phyloP scores from a whole-genome alignment of 2,329 filamentous ascomycete genomes.

The Tricladium varicosporioides region DNA sequence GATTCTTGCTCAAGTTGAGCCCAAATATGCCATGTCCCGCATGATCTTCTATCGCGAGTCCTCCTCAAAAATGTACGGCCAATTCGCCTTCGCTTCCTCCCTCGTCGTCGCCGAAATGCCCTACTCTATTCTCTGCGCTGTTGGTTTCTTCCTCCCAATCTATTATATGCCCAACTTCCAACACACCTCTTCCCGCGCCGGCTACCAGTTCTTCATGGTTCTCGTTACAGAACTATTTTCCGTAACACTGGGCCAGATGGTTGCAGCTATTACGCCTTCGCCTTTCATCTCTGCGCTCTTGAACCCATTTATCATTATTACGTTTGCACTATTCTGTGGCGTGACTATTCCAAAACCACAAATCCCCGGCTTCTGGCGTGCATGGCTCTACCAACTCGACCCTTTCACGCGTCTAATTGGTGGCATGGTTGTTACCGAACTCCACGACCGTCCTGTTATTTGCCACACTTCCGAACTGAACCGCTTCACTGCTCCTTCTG shows the following conservation, averaged over 20 bases:
- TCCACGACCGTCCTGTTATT: constrained; percentile 61
- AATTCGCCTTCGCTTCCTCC: constrained; percentile 72
- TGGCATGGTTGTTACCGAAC: constrained; percentile 75
- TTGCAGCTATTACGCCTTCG: constrained; percentile 74
- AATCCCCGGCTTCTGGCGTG: constrained; percentile 76
- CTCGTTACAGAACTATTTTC: constrained; percentile 82
- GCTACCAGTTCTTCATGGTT: constrained; percentile 84
- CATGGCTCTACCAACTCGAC: constrained; percentile 79
- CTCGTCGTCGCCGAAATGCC: constrained; percentile 84
- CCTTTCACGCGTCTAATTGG: constrained; percentile 80
- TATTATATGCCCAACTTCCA: constrained; percentile 84
- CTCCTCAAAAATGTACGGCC: constrained; percentile 81
- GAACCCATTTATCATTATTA: constrained; percentile 80
- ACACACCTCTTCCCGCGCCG: constrained; percentile 60
- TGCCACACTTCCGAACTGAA: constrained; percentile 65
- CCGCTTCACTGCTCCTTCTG: constrained; percentile 62
- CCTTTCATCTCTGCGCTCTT: constrained; percentile 77
- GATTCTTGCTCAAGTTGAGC: constrained; percentile 80
- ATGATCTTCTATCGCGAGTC: constrained; percentile 85
- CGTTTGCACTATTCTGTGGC: constrained; percentile 83
- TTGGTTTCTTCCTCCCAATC: constrained; percentile 76
- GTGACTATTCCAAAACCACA: constrained; percentile 76
- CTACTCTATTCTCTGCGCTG: constrained; percentile 76
- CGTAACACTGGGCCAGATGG: constrained; percentile 73
- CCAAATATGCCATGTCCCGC: constrained; percentile 77